A percentile compares a stretch with the other conserved stretches of the same genome.
phyloP scores from a whole-genome alignment of 139 green algal species.

The Closterium sp. region DNA sequence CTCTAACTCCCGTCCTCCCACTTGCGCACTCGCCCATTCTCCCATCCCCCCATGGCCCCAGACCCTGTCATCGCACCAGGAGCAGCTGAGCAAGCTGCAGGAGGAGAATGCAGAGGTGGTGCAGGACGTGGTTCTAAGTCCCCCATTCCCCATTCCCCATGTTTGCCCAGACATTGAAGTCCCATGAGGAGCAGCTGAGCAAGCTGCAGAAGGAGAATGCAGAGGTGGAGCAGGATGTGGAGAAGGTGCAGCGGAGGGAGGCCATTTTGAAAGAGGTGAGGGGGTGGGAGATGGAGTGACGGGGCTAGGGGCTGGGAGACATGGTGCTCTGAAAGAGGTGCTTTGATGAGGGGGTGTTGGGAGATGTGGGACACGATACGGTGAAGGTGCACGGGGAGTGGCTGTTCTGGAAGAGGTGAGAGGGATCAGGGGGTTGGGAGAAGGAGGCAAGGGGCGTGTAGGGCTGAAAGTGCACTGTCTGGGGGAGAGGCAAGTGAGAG shows the following conservation, averaged over 20 bases:
- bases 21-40: too few relatives aligned
- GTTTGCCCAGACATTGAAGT: constrained; percentile 7
- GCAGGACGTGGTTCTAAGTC: constrained; percentile 71
- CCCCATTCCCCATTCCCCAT: not conserved
- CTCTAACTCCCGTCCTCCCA: too few relatives aligned
- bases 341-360: too few relatives aligned
- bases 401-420: too few relatives aligned
- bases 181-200: constrained; percentile 18
- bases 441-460: not conserved
- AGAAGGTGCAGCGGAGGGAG: constrained; percentile 62
- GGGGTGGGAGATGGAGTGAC: not conserved
- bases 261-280: constrained; percentile 56
- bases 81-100: constrained; percentile 38
- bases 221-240: constrained; percentile 67
- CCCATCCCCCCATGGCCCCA: not conserved
- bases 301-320: too few relatives aligned
- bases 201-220: constrained; percentile 57
- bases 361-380: too few relatives aligned
- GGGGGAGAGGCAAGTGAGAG: too few relatives aligned
- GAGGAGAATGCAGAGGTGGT: constrained; percentile 61
- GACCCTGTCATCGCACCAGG: constrained; percentile 15
- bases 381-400: too few relatives aligned
- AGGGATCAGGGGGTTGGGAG: too few relatives aligned
- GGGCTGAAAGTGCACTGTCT: too few relatives aligned
- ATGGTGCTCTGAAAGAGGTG: too few relatives aligned